Conservation (phyloP, 2,329 filamentous ascomycete species). For the Epichloe gansuensis region DNA sequence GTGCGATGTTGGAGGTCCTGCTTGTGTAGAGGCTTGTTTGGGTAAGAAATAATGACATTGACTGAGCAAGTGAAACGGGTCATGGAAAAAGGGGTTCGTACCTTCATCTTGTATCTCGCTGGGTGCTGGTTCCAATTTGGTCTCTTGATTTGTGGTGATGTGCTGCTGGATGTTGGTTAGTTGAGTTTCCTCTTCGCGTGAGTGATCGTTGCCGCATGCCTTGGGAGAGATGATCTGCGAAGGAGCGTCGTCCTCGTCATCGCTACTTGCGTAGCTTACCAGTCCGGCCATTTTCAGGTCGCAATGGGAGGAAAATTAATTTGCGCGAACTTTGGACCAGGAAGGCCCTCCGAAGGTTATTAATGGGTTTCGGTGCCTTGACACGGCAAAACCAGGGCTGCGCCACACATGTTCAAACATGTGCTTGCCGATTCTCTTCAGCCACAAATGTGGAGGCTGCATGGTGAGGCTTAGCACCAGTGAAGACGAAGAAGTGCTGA, state of each 20-base stretch:
- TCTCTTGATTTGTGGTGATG: neutral
- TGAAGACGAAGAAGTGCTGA: neutral
- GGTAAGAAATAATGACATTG: too few relatives aligned
- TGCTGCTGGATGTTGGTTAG: neutral
- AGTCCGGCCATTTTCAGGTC: constrained; percentile 27
- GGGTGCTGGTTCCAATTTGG: neutral
- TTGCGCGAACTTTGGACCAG: neutral
- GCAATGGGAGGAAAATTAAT: neutral
- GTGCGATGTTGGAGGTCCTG: neutral
- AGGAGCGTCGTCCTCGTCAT: constrained; percentile 31
- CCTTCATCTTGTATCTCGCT: neutral
- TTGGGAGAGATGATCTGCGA: neutral
- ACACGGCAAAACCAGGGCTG: constrained; percentile 2
- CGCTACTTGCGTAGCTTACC: constrained; percentile 39
- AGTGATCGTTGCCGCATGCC: neutral
- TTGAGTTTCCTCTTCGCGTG: neutral
- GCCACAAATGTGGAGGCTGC: neutral
- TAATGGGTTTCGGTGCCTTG: neutral
- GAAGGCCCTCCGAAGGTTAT: neutral
- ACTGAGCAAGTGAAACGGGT: too few relatives aligned
- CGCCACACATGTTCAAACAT: neutral
- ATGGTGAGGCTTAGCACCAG: neutral
- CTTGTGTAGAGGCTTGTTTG: neutral
- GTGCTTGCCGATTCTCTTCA: neutral
- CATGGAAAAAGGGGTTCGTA: neutral